Conservation (phyloP, 352 stramenopile species). For the Phytophthora pseudosyringae region DNA sequence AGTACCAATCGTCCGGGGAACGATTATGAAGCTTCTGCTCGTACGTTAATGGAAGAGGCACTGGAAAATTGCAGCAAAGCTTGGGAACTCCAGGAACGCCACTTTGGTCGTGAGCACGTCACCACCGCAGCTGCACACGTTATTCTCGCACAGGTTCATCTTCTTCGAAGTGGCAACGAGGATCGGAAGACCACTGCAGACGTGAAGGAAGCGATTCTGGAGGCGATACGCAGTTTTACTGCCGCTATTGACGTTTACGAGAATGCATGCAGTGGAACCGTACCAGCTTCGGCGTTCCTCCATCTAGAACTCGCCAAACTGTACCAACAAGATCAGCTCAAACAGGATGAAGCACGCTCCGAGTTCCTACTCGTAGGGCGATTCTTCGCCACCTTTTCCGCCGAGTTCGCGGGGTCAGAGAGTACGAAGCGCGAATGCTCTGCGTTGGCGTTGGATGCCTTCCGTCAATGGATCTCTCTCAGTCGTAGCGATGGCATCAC, state of each 20-base stretch:
- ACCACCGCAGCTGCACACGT: slow-evolving; percentile 60
- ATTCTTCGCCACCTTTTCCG: slow-evolving; percentile 69
- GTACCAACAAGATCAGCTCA: slow-evolving; percentile 40
- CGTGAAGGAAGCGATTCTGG: slow-evolving; percentile 37
- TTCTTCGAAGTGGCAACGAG: slow-evolving; percentile 29
- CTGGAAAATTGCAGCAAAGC: slow-evolving; percentile 73
- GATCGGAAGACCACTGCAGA: slow-evolving; percentile 5
- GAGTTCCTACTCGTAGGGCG: slow-evolving; percentile 48
- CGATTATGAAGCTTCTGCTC: slow-evolving; percentile 28
- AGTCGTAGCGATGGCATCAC: slow-evolving; percentile 7
- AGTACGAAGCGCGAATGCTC: slow-evolving; percentile 66
- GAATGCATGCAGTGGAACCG: slow-evolving; percentile 52
- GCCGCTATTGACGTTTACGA: slow-evolving; percentile 67
- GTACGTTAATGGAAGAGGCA: slow-evolving; percentile 59
- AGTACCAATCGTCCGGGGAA: slow-evolving; percentile 7
- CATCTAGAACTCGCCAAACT: slow-evolving; percentile 66
- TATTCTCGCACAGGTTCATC: slow-evolving; percentile 61
- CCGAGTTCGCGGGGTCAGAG: slow-evolving; percentile 57
- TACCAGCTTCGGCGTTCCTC: slow-evolving; percentile 66
- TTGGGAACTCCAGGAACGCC: slow-evolving; percentile 62
- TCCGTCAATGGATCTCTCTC: slow-evolving; percentile 50
- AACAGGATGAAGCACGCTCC: slow-evolving; percentile 16
- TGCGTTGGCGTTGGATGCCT: slow-evolving; percentile 63
- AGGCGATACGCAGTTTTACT: slow-evolving; percentile 53
- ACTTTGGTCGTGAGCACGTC: slow-evolving; percentile 57